A percentile compares a stretch with the other conserved stretches of the same genome.
These are phyloP conservation scores for Fonsecaea pugnacius DNA, from an alignment of 2,329 filamentous ascomycete species.

Conservation along the genomic window DNA sequence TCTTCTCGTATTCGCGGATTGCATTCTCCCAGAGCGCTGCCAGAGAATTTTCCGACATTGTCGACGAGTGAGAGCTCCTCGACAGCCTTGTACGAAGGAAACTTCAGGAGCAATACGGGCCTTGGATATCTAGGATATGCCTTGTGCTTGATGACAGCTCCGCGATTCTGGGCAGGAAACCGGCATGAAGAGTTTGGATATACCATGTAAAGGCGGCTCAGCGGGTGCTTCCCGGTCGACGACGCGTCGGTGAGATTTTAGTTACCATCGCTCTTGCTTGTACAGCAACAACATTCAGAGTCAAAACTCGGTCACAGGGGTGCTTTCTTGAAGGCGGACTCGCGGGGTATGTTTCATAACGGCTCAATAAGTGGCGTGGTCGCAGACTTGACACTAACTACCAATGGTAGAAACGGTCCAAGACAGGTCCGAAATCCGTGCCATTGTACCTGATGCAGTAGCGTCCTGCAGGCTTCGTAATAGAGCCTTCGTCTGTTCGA, in stretches of 20 bases:
- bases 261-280: background rate
- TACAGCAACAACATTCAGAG: background rate
- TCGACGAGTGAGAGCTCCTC: background rate
- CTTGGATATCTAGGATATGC: background rate
- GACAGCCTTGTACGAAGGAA: background rate
- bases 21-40: slow-evolving; percentile 12
- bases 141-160: background rate
- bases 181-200: background rate
- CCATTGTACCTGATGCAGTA: slow-evolving; percentile 7
- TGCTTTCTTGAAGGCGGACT: background rate
- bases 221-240: slow-evolving; percentile 4
- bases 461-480: slow-evolving; percentile 5
- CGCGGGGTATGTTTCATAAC: background rate
- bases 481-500: slow-evolving; percentile 9
- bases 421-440: background rate
- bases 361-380: too few species aligned
- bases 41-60: slow-evolving; percentile 2
- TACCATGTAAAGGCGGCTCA: background rate
- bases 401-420: background rate
- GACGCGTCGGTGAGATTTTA: background rate
- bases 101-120: background rate
- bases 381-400: background rate
- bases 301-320: background rate
- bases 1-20: slow-evolving; percentile 10
- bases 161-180: background rate